A percentile compares a stretch with the other conserved stretches of the same genome.
These are phyloP conservation scores for Blastocladiella emersonii DNA, from an alignment of 371 early-diverging fungal species.

Conservation along the genomic window DNA sequence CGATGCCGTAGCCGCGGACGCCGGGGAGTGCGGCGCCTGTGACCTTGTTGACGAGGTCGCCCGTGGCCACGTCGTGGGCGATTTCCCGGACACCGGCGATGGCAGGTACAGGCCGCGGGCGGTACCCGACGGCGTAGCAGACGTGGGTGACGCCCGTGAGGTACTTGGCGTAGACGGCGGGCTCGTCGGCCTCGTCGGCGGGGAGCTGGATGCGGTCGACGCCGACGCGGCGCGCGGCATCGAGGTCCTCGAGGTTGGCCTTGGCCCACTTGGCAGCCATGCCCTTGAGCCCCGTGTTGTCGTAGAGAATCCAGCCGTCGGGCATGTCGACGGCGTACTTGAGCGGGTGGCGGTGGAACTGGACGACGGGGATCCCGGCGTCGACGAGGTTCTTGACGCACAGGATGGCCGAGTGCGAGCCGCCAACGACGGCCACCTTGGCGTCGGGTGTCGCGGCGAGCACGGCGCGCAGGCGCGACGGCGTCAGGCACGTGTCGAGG, in stretches of 20 bases:
- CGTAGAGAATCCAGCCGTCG: constrained; percentile 5
- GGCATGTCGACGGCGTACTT: constrained; percentile 6
- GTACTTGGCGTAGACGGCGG: not conserved
- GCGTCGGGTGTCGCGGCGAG: not conserved
- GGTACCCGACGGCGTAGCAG: constrained; percentile 6
- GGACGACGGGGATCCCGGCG: not conserved
- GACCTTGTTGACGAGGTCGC: not conserved
- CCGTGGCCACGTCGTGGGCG: not conserved
- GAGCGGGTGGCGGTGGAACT: not conserved
- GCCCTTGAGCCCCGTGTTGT: constrained; percentile 7
- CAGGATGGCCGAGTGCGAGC: constrained; percentile 5
- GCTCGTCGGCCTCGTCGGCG: not conserved
- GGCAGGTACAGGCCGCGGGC: not conserved
- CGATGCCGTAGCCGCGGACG: constrained; percentile 3
- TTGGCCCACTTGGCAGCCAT: constrained; percentile 5
- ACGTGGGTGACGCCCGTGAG: not conserved
- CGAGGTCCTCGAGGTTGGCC: not conserved
- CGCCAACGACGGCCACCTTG: constrained; percentile 1
- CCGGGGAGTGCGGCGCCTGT: no score
- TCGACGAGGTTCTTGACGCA: constrained; percentile 3
- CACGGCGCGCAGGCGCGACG: not conserved
- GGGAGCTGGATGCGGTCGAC: not conserved
- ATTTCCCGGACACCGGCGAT: not conserved
- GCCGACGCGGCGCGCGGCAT: not conserved
- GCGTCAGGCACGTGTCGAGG: constrained; percentile 7